Evolutionary conservation across 108 stramenopile genomes (phyloP).

Genomic region (Skeletonema marinoi): DNA sequence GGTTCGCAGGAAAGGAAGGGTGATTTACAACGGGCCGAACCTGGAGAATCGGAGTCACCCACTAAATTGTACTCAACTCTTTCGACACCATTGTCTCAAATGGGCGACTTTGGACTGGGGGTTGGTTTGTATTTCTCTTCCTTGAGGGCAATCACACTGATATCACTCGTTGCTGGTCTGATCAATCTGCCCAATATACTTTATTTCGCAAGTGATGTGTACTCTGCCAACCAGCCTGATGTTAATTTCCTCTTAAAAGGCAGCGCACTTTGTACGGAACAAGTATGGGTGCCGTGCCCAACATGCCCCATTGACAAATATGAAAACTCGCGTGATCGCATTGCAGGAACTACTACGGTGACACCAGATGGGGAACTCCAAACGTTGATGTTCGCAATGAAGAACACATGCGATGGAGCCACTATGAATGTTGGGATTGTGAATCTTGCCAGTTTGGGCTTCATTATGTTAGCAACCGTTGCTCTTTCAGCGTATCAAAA

Average conservation of each 20-base stretch:
- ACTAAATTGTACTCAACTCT: slow-evolving; percentile 61
- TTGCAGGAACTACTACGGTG: slow-evolving; percentile 38
- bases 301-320: slow-evolving; percentile 41
- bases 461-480: slow-evolving; percentile 51
- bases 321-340: slow-evolving; percentile 25
- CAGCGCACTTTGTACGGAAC: slow-evolving; percentile 67
- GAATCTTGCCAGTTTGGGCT: slow-evolving; percentile 64
- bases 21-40: slow-evolving; percentile 65
- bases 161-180: slow-evolving; percentile 67
- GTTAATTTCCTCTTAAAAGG: slow-evolving; percentile 47
- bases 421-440: slow-evolving; percentile 51
- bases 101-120: slow-evolving; percentile 59
- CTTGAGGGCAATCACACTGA: slow-evolving; percentile 55
- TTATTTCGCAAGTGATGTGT: slow-evolving; percentile 59
- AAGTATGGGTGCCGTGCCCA: slow-evolving; percentile 64
- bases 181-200: slow-evolving; percentile 72
- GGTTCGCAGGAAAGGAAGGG: not conserved
- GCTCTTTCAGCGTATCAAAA: slow-evolving; percentile 56
- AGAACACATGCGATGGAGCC: slow-evolving; percentile 70
- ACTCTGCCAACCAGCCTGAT: slow-evolving; percentile 49
- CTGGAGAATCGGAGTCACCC: slow-evolving; percentile 63
- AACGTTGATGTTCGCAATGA: slow-evolving; percentile 53
- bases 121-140: slow-evolving; percentile 84
- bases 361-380: slow-evolving; percentile 35
- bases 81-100: slow-evolving; percentile 55